These are phyloP conservation scores for Hortiboletus campestris DNA, from an alignment of 768 basidiomycete genomes.

Conservation along the genomic window DNA sequence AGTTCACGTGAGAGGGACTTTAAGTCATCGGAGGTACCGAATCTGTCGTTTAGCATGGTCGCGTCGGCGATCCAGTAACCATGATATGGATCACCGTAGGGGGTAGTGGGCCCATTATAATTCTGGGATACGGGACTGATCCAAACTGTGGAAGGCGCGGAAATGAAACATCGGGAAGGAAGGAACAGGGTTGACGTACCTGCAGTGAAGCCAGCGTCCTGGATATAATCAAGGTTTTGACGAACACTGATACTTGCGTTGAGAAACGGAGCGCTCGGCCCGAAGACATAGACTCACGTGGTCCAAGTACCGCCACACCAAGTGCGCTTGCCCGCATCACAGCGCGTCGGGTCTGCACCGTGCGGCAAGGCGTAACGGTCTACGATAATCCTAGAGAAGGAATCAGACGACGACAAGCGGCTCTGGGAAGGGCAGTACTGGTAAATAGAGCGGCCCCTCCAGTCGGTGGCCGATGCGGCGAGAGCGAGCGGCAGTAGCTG, in stretches of 20 bases:
- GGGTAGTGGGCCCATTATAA: conserved; percentile 64
- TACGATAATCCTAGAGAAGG: conserved; percentile 3
- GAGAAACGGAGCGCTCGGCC: background rate
- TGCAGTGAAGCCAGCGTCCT: conserved; percentile 79
- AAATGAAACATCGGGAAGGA: background rate
- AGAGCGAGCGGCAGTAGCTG: background rate
- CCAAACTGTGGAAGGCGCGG: conserved; percentile 53
- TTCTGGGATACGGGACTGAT: conserved; percentile 82
- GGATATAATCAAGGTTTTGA: conserved; percentile 82
- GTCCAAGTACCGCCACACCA: conserved; percentile 19
- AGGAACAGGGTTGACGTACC: conserved; percentile 34
- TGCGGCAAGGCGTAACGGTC: conserved; percentile 14
- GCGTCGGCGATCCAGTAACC: conserved; percentile 83
- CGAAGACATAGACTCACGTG: background rate
- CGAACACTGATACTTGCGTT: conserved; percentile 44
- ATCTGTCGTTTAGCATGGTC: conserved; percentile 61
- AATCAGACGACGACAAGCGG: background rate
- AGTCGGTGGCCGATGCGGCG: conserved; percentile 13
- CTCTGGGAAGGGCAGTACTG: background rate
- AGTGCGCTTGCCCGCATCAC: conserved; percentile 11
- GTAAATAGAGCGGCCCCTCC: conserved; percentile 17
- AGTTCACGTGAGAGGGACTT: conserved; percentile 62
- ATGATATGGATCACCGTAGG: conserved; percentile 83
- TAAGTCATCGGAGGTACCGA: conserved; percentile 73
- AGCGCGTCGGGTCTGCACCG: conserved; percentile 6